These are phyloP conservation scores for Corynascus novoguineensis DNA, from an alignment of 495 filamentous ascomycete genomes.

Conservation along the genomic window DNA sequence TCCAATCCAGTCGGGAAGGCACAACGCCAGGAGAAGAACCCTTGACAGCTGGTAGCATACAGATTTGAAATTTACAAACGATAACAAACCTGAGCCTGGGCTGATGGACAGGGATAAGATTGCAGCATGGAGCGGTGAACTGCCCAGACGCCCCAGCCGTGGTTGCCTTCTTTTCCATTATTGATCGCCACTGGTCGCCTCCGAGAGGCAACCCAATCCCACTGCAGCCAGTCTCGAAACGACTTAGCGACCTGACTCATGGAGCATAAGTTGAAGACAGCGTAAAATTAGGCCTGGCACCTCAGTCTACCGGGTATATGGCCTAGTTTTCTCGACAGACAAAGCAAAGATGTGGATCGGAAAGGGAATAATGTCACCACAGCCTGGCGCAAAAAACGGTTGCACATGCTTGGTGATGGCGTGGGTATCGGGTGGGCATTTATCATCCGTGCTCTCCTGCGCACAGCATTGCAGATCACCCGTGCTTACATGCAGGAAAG, in stretches of 20 bases:
- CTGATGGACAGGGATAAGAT: background rate
- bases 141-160: background rate
- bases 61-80: background rate
- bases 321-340: background rate
- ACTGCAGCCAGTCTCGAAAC: too few relatives aligned
- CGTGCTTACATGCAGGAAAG: too few relatives aligned
- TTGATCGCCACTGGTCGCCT: background rate
- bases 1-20: background rate
- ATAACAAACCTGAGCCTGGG: background rate
- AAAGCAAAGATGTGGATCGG: too few relatives aligned
- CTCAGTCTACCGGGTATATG: too few relatives aligned
- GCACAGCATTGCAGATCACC: background rate
- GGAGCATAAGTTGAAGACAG: background rate
- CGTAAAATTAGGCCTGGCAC: too few relatives aligned
- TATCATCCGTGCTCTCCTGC: background rate
- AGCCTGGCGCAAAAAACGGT: background rate
- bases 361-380: background rate
- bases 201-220: too few relatives aligned
- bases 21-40: background rate
- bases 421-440: too few relatives aligned
- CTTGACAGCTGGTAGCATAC: background rate
- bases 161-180: conserved; percentile 11
- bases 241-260: too few relatives aligned
- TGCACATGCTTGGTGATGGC: too few relatives aligned
- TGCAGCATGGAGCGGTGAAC: conserved; percentile 5